phyloP scores from a whole-genome alignment of 2,329 filamentous ascomycete species.

The Sporothrix sp. region DNA sequence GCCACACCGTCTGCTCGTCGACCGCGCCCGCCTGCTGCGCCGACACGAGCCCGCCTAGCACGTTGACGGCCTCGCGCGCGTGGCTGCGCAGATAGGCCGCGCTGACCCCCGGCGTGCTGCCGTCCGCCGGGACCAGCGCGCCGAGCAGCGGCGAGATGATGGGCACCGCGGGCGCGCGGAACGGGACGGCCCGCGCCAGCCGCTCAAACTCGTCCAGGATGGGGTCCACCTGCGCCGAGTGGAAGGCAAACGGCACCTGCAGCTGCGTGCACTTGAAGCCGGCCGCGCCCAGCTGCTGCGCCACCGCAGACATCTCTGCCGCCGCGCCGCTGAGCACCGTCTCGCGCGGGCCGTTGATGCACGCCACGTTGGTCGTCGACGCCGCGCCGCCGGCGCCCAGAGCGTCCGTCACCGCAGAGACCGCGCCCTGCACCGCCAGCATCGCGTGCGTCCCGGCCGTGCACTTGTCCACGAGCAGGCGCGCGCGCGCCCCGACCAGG shows the following conservation, averaged over 20 bases:
- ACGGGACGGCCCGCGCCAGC: conserved; percentile 31
- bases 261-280: conserved; percentile 37
- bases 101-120: conserved; percentile 43
- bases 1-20: conserved; percentile 57
- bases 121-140: conserved; percentile 43
- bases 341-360: conserved; percentile 65
- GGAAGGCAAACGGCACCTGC: conserved; percentile 44
- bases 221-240: conserved; percentile 43
- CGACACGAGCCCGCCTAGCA: conserved; percentile 50
- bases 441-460: conserved; percentile 55
- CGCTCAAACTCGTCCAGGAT: conserved; percentile 50
- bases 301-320: conserved; percentile 35
- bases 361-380: conserved; percentile 46
- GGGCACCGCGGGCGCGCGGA: conserved; percentile 40
- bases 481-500: conserved; percentile 58
- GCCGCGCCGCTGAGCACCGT: conserved; percentile 54
- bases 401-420: conserved; percentile 43
- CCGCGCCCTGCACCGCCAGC: conserved; percentile 38
- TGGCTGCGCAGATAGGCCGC: conserved; percentile 55
- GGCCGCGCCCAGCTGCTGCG: conserved; percentile 24
- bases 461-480: conserved; percentile 55
- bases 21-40: conserved; percentile 50
- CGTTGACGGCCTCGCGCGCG: conserved; percentile 59
- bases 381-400: conserved; percentile 30
- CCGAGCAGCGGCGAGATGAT: conserved; percentile 60